Evolutionary conservation across 495 filamentous ascomycete genomes (phyloP).

Genomic region (Cercophora samala): DNA sequence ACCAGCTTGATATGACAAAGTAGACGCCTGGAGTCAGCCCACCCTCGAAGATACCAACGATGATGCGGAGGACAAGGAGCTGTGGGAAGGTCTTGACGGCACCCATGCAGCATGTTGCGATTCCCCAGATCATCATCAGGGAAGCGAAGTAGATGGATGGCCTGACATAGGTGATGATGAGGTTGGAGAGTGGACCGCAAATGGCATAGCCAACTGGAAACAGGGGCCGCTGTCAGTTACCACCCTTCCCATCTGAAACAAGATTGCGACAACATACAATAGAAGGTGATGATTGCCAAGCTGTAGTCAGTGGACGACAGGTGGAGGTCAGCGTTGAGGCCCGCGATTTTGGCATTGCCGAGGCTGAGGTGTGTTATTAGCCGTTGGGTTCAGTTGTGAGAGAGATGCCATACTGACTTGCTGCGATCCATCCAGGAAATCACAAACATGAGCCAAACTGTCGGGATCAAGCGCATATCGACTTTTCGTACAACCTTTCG

Average conservation of each 20-base stretch:
- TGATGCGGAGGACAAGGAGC: constrained; percentile 52
- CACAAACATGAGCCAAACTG: constrained; percentile 41
- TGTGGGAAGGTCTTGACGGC: constrained; percentile 49
- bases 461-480: constrained; percentile 38
- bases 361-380: constrained; percentile 31
- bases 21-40: constrained; percentile 55
- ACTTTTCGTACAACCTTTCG: constrained; percentile 36
- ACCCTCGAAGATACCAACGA: constrained; percentile 59
- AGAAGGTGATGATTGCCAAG: constrained; percentile 59
- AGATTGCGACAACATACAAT: constrained; percentile 28
- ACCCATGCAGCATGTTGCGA: constrained; percentile 52
- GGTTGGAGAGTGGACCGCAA: neutral
- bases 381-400: neutral
- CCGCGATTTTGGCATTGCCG: constrained; percentile 60
- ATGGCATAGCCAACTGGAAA: neutral
- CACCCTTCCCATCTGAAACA: neutral
- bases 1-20: constrained; percentile 61
- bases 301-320: constrained; percentile 56
- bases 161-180: constrained; percentile 14
- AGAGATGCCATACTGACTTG: constrained; percentile 35
- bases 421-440: constrained; percentile 49
- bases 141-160: constrained; percentile 53
- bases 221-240: neutral
- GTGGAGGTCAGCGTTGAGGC: constrained; percentile 54
- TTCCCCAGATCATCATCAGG: constrained; percentile 57